These are phyloP conservation scores for Aspergillus sp. DNA, from an alignment of 2,329 filamentous ascomycete genomes.

Conservation along the genomic window DNA sequence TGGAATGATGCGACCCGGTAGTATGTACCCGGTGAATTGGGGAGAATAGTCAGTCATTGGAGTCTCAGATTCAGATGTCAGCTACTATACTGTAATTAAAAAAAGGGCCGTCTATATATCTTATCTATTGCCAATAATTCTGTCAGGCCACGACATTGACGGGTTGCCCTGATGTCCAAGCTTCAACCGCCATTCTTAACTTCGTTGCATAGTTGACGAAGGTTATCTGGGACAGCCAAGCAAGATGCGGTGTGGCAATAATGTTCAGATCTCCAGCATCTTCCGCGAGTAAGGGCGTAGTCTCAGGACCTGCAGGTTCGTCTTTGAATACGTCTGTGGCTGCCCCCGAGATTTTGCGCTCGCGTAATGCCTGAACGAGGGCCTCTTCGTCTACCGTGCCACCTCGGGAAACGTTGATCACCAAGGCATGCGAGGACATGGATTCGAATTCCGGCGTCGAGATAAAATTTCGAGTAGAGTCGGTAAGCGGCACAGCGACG, in stretches of 20 bases:
- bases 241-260: constrained; percentile 53
- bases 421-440: constrained; percentile 47
- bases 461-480: constrained; percentile 36
- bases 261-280: constrained; percentile 50
- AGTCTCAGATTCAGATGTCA: too few relatives aligned
- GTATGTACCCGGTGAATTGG: too few relatives aligned
- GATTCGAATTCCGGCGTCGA: constrained; percentile 40
- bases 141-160: constrained; percentile 20
- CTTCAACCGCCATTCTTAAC: constrained; percentile 50
- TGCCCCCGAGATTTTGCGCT: constrained; percentile 49
- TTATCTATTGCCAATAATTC: neutral
- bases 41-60: too few relatives aligned
- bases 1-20: too few relatives aligned
- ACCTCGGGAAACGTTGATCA: constrained; percentile 53
- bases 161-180: constrained; percentile 38
- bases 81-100: too few relatives aligned
- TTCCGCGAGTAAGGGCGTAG: constrained; percentile 45
- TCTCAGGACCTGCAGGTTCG: constrained; percentile 48
- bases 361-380: constrained; percentile 45
- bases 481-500: constrained; percentile 30
- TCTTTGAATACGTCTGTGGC: constrained; percentile 52
- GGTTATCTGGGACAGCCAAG: constrained; percentile 53
- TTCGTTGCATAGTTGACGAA: constrained; percentile 47
- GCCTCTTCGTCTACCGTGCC: constrained; percentile 54
- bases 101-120: too few relatives aligned